Evolutionary conservation across 192 early-diverging fungal species (phyloP).

Genomic region (Linnemannia exigua): DNA sequence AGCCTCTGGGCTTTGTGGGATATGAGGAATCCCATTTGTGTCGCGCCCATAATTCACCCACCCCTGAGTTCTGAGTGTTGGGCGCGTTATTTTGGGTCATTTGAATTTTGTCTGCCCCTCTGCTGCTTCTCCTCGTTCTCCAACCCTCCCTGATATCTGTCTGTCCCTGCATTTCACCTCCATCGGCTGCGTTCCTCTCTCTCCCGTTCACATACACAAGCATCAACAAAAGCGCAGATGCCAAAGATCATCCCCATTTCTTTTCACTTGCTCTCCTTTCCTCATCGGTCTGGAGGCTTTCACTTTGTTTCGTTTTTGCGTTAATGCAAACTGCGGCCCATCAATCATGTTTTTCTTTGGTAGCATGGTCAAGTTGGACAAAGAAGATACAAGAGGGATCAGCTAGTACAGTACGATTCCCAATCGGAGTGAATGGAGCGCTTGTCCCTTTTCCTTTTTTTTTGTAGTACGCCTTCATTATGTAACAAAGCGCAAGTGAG

Average conservation of each 20-base stretch:
- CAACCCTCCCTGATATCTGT: slow-evolving; percentile 1
- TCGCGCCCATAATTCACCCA: not conserved
- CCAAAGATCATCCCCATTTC: slow-evolving; percentile 21
- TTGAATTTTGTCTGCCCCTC: slow-evolving; percentile 6
- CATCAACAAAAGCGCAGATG: slow-evolving; percentile 62
- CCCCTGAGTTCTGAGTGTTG: not conserved
- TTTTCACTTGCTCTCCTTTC: not conserved
- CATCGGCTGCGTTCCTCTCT: not conserved
- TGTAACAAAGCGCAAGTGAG: not conserved
- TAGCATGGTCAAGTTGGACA: not conserved
- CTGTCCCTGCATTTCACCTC: slow-evolving; percentile 18
- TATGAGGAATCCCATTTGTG: not conserved
- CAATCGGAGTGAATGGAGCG: not conserved
- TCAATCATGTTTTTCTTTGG: not conserved
- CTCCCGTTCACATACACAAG: not conserved
- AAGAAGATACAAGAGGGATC: not conserved
- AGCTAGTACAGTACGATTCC: not conserved
- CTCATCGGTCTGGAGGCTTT: not conserved
- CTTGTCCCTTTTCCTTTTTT: not conserved
- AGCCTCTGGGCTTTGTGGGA: not conserved
- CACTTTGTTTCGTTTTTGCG: not conserved
- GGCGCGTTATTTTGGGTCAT: slow-evolving; percentile 1
- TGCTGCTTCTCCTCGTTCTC: not conserved
- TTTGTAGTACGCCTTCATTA: not conserved
- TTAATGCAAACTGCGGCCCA: not conserved